These are phyloP conservation scores for Microbotryomycetes sp. DNA, from an alignment of 1,284 basidiomycete species.

Conservation along the genomic window DNA sequence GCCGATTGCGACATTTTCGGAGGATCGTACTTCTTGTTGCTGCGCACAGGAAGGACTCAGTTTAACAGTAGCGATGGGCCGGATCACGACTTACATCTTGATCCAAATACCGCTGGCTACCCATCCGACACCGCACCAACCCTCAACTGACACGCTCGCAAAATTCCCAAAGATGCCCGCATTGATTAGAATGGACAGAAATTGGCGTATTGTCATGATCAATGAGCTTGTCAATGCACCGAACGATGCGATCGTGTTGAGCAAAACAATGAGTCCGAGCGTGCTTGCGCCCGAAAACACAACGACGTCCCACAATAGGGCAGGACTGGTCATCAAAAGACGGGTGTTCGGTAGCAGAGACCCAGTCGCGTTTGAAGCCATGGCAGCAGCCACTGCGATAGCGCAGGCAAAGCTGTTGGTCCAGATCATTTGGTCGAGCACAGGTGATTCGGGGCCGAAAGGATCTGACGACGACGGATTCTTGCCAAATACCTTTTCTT, in stretches of 20 bases:
- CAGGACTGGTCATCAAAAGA: slow-evolving; percentile 10
- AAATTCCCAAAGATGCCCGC: slow-evolving; percentile 34
- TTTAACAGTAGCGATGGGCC: no score
- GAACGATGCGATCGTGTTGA: slow-evolving; percentile 33
- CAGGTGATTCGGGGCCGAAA: slow-evolving; percentile 31
- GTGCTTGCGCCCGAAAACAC: slow-evolving; percentile 31
- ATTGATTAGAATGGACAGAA: slow-evolving; percentile 35
- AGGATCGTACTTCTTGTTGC: slow-evolving; percentile 22
- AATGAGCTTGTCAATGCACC: slow-evolving; percentile 21
- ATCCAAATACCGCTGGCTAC: slow-evolving; percentile 29
- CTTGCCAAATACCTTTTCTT: slow-evolving; percentile 34
- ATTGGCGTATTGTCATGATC: slow-evolving; percentile 34
- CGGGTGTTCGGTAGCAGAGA: slow-evolving; percentile 17
- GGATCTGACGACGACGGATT: slow-evolving; percentile 25
- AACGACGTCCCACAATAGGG: slow-evolving; percentile 24
- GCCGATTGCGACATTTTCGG: not conserved
- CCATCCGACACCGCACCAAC: slow-evolving; percentile 29
- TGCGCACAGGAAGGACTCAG: no score
- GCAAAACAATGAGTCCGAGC: slow-evolving; percentile 31
- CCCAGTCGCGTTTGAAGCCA: slow-evolving; percentile 20
- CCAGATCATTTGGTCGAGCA: slow-evolving; percentile 34
- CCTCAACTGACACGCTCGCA: slow-evolving; percentile 18
- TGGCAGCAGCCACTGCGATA: slow-evolving; percentile 20
- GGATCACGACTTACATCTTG: slow-evolving; percentile 12
- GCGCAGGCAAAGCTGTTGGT: slow-evolving; percentile 29